Percentiles rank a stretch among this genome's conserved stretches.
phyloP scores from a whole-genome alignment of 176 grass and related monocot genomes.

The Lolium multiflorum region DNA sequence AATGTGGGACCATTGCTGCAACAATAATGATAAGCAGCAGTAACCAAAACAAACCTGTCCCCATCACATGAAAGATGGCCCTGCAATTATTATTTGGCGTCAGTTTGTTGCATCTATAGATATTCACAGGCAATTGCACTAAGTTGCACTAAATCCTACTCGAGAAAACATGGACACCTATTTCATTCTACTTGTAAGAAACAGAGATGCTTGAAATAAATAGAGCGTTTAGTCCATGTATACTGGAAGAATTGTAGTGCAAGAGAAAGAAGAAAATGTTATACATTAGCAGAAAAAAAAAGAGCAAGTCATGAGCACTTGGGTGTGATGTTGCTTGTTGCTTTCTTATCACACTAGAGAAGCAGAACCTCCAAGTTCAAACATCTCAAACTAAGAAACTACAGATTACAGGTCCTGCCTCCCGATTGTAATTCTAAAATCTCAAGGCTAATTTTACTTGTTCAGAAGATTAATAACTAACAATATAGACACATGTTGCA shows the following conservation, averaged over 20 bases:
- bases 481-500: constrained; percentile 16
- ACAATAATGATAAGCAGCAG: constrained; percentile 66
- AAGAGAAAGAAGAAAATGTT: constrained; percentile 16
- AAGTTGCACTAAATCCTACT: not conserved
- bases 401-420: not conserved
- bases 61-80: constrained; percentile 82
- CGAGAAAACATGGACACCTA: no score
- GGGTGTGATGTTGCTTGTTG: not conserved
- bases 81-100: constrained; percentile 44
- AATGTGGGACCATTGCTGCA: constrained; percentile 72
- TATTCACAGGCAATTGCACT: not conserved
- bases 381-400: not conserved
- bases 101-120: constrained; percentile 33
- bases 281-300: not conserved
- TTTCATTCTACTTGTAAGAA: no score
- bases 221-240: not conserved
- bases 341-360: constrained; percentile 19
- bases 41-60: constrained; percentile 69
- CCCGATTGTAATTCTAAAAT: not conserved
- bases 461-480: not conserved
- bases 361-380: not conserved
- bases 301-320: not conserved
- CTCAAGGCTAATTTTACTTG: no score
- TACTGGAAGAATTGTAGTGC: not conserved
- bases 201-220: constrained; percentile 18